These are phyloP conservation scores for Ophiostoma tasmaniense DNA, from an alignment of 2,329 filamentous ascomycete genomes.

Conservation along the genomic window DNA sequence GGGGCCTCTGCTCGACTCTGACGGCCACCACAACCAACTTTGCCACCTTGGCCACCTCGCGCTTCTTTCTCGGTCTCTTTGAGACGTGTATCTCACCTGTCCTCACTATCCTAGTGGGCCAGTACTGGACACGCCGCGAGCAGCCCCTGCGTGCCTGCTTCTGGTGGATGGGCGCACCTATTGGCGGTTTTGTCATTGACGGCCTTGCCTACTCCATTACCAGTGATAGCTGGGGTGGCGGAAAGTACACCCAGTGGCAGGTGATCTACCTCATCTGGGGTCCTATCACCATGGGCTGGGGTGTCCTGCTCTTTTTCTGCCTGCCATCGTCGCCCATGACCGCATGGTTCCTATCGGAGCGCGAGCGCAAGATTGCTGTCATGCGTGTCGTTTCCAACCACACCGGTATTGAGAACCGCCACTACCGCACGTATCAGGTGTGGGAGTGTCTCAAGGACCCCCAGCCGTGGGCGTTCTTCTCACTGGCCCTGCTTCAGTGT, in stretches of 20 bases:
- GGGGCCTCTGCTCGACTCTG: constrained; percentile 4
- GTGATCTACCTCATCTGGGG: constrained; percentile 30
- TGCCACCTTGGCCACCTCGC: constrained; percentile 12
- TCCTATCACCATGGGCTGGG: constrained; percentile 26
- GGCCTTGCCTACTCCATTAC: constrained; percentile 16
- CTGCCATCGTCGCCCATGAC: constrained; percentile 38
- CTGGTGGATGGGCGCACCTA: constrained; percentile 16
- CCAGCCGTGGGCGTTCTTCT: constrained; percentile 27
- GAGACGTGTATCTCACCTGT: constrained; percentile 17
- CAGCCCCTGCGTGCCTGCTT: constrained; percentile 17
- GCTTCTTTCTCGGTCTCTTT: constrained; percentile 18
- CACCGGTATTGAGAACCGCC: constrained; percentile 30
- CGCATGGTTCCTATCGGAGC: constrained; percentile 21
- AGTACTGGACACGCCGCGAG: constrained; percentile 18
- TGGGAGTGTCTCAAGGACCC: constrained; percentile 28
- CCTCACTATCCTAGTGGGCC: constrained; percentile 14
- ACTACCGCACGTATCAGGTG: constrained; percentile 26
- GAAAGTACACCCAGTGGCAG: constrained; percentile 15
- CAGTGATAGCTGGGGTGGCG: constrained; percentile 10
- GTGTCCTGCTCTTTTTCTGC: constrained; percentile 25
- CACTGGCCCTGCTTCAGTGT: constrained; percentile 26
- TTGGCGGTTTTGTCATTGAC: constrained; percentile 16
- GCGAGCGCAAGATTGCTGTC: constrained; percentile 27
- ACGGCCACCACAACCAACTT: constrained; percentile 10
- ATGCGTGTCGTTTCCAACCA: constrained; percentile 28